Evolutionary conservation across 2,329 filamentous ascomycete species (phyloP).

Genomic region (Fusarium brachygibbosum): DNA sequence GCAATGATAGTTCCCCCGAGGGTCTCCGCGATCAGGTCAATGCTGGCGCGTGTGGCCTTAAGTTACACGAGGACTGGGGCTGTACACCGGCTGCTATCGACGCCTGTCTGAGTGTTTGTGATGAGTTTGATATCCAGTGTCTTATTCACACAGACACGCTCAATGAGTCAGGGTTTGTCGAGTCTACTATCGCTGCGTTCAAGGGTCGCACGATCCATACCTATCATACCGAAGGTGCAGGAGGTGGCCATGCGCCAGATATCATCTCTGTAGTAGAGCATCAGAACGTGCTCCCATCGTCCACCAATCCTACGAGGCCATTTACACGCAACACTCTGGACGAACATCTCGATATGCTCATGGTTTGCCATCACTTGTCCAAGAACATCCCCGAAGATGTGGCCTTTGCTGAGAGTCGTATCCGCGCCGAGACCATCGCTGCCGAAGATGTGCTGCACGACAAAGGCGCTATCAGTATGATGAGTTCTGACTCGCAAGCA

Average conservation of each 20-base stretch:
- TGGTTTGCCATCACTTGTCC: slow-evolving; percentile 96
- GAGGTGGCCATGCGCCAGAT: slow-evolving; percentile 93
- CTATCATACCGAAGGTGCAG: slow-evolving; percentile 96
- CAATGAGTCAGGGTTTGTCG: slow-evolving; percentile 97
- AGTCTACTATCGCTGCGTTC: slow-evolving; percentile 88
- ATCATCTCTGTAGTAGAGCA: slow-evolving; percentile 95
- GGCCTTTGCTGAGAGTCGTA: slow-evolving; percentile 93
- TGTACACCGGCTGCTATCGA: slow-evolving; percentile 92
- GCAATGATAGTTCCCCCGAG: slow-evolving; percentile 80
- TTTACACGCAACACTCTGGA: slow-evolving; percentile 94
- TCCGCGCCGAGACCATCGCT: slow-evolving; percentile 95
- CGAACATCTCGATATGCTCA: slow-evolving; percentile 97
- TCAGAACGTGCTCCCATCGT: slow-evolving; percentile 87
- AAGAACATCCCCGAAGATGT: slow-evolving; percentile 96
- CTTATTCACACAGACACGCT: slow-evolving; percentile 96
- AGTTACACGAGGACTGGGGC: slow-evolving; percentile 97
- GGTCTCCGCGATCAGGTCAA: slow-evolving; percentile 83
- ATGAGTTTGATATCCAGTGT: slow-evolving; percentile 92
- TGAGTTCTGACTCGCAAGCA: slow-evolving; percentile 94
- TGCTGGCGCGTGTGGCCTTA: slow-evolving; percentile 90
- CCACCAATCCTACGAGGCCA: slow-evolving; percentile 92
- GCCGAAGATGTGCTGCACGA: slow-evolving; percentile 97
- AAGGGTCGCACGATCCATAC: slow-evolving; percentile 92
- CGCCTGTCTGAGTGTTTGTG: slow-evolving; percentile 85
- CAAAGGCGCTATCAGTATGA: slow-evolving; percentile 95